Base-by-base conservation (phyloP, 345 rosid species). In the Reutealis trisperma region DNA sequence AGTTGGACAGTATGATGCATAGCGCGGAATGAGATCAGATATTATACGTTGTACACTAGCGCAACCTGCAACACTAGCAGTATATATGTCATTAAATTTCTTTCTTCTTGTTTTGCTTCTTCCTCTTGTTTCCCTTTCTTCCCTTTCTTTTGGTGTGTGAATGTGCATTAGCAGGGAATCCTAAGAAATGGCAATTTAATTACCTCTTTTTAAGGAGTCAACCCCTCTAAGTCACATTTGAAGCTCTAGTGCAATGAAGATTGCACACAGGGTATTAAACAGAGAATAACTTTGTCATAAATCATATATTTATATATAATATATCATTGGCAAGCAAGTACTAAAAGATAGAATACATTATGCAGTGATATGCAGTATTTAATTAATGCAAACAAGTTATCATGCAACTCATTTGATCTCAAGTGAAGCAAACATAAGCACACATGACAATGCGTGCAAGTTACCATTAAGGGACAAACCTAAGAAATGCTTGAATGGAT, bases 1-100 rank as follows among this genome's bases (percentile, higher is more conserved):
- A 79, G 89, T 85, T 49, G 96, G 97, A 80, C 96, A 91, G 84
- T 88, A 83, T 5, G 89, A 85, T 54, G 89, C 96, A 84, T 93
- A 93, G 66, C 95, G 88, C 63, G 99, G 99, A 85, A 96, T 78
- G 62, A 96, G 86, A 85, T 93, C 98, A 72, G 97, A 92, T 45
- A 89, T 87, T 75, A 96, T 84, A 49, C 98, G 97, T 76, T 92
- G 94, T 67, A 85, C 98, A 47, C 99, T 92, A 45, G 85, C 70
- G 79, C 99, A 96, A 69, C 99, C 99, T 96, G 90, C 85, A 88
- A 74, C 6, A 57, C 67, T 70, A 82, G 75, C 77, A 77, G 22
- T 59, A 62, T 16, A 47, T 24, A 67, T 52, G 18, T 14, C 68
- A 69, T 69, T 58, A 57, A 69, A 70, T 19, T 55, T 74, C 73